Percentiles rank a stretch among this genome's conserved stretches.
Conservation (phyloP, 140 eudicot genomes). For the Senecio squalidus region DNA sequence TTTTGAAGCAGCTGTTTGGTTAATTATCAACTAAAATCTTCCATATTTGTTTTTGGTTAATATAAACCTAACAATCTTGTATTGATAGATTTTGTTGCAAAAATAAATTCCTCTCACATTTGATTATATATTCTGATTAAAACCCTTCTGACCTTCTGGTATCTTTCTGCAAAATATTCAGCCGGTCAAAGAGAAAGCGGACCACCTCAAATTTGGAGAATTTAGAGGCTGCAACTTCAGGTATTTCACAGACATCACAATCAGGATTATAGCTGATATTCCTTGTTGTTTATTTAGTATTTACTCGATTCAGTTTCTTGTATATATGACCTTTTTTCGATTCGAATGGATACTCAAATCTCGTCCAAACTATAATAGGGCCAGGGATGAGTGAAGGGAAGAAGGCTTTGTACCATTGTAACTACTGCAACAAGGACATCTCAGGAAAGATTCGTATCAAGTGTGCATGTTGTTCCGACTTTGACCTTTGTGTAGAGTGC, state of each 20-base stretch:
- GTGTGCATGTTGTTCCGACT: constrained; percentile 85
- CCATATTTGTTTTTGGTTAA: not conserved
- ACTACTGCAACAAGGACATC: constrained; percentile 95
- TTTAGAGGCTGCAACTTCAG: constrained; percentile 59
- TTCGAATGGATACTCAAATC: not conserved
- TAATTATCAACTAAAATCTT: constrained; percentile 4
- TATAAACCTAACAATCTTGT: constrained; percentile 2
- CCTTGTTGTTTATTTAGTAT: not conserved
- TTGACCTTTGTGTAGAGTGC: constrained; percentile 96
- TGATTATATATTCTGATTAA: constrained; percentile 1
- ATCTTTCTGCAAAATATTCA: constrained; percentile 4
- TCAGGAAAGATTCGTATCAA: constrained; percentile 88
- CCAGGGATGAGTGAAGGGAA: constrained; percentile 74
- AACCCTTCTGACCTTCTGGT: constrained; percentile 1
- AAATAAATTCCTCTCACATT: not conserved
- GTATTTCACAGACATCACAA: constrained; percentile 40
- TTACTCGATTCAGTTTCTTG: not conserved
- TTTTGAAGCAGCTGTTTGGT: constrained; percentile 5
- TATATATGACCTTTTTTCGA: not conserved
- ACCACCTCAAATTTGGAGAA: constrained; percentile 58
- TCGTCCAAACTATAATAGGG: constrained; percentile 29
- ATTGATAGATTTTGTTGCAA: constrained; percentile 8
- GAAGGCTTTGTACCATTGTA: constrained; percentile 87
- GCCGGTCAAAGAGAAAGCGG: constrained; percentile 76
- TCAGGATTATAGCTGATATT: not conserved